A percentile compares a stretch with the other conserved stretches of the same genome.
These are phyloP conservation scores for Pseudogymnoascus sp. DNA, from an alignment of 2,329 filamentous ascomycete genomes.

Conservation along the genomic window DNA sequence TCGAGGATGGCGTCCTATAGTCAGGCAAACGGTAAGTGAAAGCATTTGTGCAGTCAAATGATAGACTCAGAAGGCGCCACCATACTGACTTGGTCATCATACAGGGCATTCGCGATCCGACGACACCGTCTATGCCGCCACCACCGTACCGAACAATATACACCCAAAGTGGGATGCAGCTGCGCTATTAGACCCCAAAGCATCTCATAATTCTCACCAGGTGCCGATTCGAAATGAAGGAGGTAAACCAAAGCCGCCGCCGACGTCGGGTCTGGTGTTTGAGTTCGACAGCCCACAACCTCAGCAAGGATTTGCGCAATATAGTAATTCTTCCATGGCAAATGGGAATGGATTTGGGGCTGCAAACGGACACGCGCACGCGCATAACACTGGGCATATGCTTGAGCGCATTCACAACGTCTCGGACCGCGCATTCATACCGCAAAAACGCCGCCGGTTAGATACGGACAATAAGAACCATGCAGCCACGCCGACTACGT, in stretches of 20 bases:
- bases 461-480: constrained; percentile 22
- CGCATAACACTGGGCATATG: constrained; percentile 33
- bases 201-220: constrained; percentile 21
- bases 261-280: constrained; percentile 30
- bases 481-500: constrained; percentile 23
- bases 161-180: constrained; percentile 34
- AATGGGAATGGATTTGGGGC: constrained; percentile 20
- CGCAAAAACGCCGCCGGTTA: constrained; percentile 60
- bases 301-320: constrained; percentile 14
- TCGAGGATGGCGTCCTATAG: constrained; percentile 31
- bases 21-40: constrained; percentile 29
- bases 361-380: constrained; percentile 17
- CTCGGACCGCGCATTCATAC: constrained; percentile 54
- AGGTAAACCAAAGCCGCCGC: constrained; percentile 18
- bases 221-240: neutral
- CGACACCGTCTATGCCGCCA: constrained; percentile 10
- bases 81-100: neutral
- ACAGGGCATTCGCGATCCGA: constrained; percentile 4
- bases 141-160: neutral
- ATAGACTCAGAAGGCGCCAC: neutral
- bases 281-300: constrained; percentile 33
- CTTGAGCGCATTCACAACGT: constrained; percentile 73
- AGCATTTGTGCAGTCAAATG: neutral
- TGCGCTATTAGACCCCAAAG: constrained; percentile 36
- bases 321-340: neutral